A percentile compares a stretch with the other conserved stretches of the same genome.
These are phyloP conservation scores for Talaromyces thailandensis DNA, from an alignment of 495 filamentous ascomycete species.

Conservation along the genomic window DNA sequence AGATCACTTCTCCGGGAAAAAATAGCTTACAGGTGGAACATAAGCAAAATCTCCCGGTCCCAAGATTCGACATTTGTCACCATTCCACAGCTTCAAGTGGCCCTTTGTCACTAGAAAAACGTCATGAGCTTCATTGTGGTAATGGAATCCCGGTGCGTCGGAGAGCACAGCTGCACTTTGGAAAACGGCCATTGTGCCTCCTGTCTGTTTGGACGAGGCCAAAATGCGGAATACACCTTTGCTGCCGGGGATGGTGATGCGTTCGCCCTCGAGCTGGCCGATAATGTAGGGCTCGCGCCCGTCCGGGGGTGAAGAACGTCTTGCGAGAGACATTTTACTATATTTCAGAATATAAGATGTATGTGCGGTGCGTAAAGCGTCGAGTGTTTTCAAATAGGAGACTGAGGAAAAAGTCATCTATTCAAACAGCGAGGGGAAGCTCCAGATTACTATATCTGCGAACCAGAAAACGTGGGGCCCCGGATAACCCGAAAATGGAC, in stretches of 20 bases:
- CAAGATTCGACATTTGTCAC: slow-evolving; percentile 33
- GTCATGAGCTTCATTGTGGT: slow-evolving; percentile 39
- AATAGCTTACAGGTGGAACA: slow-evolving; percentile 31
- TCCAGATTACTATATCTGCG: neutral
- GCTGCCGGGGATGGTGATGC: slow-evolving; percentile 35
- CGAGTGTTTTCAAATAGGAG: neutral
- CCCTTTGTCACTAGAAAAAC: slow-evolving; percentile 40
- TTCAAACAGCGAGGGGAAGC: neutral
- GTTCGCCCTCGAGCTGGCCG: slow-evolving; percentile 32
- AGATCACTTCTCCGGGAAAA: neutral
- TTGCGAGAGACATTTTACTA: neutral
- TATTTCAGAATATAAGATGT: neutral
- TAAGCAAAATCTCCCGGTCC: slow-evolving; percentile 40
- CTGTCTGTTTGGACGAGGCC: slow-evolving; percentile 35
- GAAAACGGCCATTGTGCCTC: slow-evolving; percentile 36
- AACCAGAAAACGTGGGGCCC: neutral
- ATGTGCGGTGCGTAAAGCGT: neutral
- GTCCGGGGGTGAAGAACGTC: neutral
- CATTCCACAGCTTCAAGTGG: slow-evolving; percentile 37
- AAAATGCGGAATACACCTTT: slow-evolving; percentile 36
- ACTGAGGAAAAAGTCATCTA: neutral
- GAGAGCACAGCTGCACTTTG: slow-evolving; percentile 32
- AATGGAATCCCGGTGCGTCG: slow-evolving; percentile 38
- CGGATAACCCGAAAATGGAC: neutral
- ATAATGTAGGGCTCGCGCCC: slow-evolving; percentile 21